phyloP scores from a whole-genome alignment of 257 asterid genomes.

The Nicotiana paniculata region DNA sequence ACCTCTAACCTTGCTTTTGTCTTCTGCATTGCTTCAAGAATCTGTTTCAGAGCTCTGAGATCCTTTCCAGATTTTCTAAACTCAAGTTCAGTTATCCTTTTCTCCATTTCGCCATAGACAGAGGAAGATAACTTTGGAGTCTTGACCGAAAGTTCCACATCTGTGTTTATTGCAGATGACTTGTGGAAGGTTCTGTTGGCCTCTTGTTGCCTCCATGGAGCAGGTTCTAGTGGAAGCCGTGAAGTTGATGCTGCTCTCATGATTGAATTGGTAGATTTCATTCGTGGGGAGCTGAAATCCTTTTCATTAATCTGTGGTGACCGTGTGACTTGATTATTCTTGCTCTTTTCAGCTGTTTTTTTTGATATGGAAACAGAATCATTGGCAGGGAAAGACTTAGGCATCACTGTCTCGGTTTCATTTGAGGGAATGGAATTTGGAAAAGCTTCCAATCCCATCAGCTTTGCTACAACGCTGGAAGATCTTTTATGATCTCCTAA shows the following conservation, averaged over 20 bases:
- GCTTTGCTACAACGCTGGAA: slow-evolving; percentile 72
- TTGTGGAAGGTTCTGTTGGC: slow-evolving; percentile 35
- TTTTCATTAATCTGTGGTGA: slow-evolving; percentile 32
- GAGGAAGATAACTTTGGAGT: slow-evolving; percentile 40
- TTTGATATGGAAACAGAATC: slow-evolving; percentile 24
- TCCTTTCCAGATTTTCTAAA: slow-evolving; percentile 77
- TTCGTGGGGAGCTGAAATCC: slow-evolving; percentile 31
- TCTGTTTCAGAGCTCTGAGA: slow-evolving; percentile 89
- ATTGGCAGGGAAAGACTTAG: slow-evolving; percentile 21
- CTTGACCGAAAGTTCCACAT: slow-evolving; percentile 21
- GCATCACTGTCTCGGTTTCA: slow-evolving; percentile 27
- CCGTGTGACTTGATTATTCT: slow-evolving; percentile 26
- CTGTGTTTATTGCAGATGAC: slow-evolving; percentile 29
- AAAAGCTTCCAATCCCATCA: slow-evolving; percentile 83
- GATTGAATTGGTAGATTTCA: slow-evolving; percentile 20
- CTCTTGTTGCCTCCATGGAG: slow-evolving; percentile 73
- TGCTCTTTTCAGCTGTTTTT: slow-evolving; percentile 25
- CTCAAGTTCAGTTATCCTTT: slow-evolving; percentile 73
- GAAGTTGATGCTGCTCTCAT: slow-evolving; percentile 33
- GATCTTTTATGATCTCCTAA: slow-evolving; percentile 43
- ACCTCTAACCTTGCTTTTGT: slow-evolving; percentile 47
- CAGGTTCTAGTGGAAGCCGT: slow-evolving; percentile 73
- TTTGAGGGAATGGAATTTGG: slow-evolving; percentile 37
- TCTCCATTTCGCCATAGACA: slow-evolving; percentile 79
- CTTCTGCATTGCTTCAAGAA: slow-evolving; percentile 82